A percentile compares a stretch with the other conserved stretches of the same genome.
Evolutionary conservation across 2,329 filamentous ascomycete genomes (phyloP).

Genomic region (Nannizzia gypsea): DNA sequence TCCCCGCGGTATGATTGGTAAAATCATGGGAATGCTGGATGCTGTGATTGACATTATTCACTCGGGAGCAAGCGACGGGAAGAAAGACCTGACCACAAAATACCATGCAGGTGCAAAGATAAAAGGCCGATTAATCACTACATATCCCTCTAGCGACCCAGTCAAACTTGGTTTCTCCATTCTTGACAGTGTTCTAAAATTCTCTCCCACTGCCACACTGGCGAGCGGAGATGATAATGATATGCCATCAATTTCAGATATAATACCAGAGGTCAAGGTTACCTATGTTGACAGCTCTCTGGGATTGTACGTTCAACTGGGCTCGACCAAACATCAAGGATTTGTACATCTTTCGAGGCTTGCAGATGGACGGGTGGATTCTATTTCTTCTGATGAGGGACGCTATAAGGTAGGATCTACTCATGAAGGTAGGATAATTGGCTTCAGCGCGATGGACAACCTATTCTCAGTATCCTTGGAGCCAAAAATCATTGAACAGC

Average conservation of each 20-base stretch:
- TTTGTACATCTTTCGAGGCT: conserved; percentile 93
- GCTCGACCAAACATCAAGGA: conserved; percentile 51
- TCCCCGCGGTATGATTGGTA: conserved; percentile 66
- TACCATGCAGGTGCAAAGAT: conserved; percentile 76
- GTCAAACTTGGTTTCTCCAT: conserved; percentile 81
- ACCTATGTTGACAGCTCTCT: conserved; percentile 66
- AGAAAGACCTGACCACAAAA: conserved; percentile 59
- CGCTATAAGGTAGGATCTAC: conserved; percentile 64
- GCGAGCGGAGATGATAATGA: conserved; percentile 32
- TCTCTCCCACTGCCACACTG: conserved; percentile 33
- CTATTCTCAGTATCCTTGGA: conserved; percentile 78
- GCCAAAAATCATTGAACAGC: conserved; percentile 67
- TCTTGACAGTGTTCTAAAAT: conserved; percentile 65
- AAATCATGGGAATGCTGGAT: conserved; percentile 83
- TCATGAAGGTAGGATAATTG: conserved; percentile 70
- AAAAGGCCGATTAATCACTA: conserved; percentile 78
- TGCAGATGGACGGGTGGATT: conserved; percentile 79
- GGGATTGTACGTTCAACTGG: conserved; percentile 68
- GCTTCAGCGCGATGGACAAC: conserved; percentile 79
- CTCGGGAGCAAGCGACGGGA: conserved; percentile 61
- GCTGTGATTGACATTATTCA: conserved; percentile 85
- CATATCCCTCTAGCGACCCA: conserved; percentile 64
- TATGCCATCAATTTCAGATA: conserved; percentile 48
- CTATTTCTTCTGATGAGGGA: conserved; percentile 62
- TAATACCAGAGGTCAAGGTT: conserved; percentile 66